Evolutionary conservation across 208 protist genomes (phyloP).

Genomic region (Crithidia bombi): DNA sequence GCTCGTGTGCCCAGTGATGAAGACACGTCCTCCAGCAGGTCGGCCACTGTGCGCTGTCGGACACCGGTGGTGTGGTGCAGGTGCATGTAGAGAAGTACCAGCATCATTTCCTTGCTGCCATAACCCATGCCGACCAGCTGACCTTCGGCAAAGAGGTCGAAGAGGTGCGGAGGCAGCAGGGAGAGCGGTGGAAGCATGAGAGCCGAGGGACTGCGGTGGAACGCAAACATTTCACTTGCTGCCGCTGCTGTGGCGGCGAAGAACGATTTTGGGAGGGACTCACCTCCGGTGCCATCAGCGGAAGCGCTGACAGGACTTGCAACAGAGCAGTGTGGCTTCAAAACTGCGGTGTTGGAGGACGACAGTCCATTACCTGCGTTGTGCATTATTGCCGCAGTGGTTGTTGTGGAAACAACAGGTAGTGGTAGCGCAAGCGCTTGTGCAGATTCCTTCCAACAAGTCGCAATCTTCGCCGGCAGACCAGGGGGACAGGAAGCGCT

Average conservation of each 20-base stretch:
- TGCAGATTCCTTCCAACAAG: conserved; percentile 4
- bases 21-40: conserved; percentile 76
- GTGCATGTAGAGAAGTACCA: conserved; percentile 68
- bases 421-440: conserved; percentile 2
- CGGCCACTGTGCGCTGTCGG: conserved; percentile 50
- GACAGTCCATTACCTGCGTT: too few relatives aligned
- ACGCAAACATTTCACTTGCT: neutral
- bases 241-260: neutral
- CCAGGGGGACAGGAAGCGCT: conserved; percentile 6
- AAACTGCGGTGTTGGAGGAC: neutral
- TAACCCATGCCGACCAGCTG: conserved; percentile 64
- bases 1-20: conserved; percentile 73
- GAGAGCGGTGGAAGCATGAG: conserved; percentile 21
- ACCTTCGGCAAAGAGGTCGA: conserved; percentile 58
- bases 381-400: neutral
- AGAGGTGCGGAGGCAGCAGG: conserved; percentile 41
- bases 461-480: conserved; percentile 6
- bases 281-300: neutral
- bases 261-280: neutral
- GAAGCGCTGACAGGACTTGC: neutral
- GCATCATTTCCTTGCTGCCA: conserved; percentile 52
- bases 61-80: conserved; percentile 57
- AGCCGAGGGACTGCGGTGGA: neutral
- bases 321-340: neutral
- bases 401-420: neutral